Conservation (phyloP, 768 basidiomycete species). For the Cyathus striatus region DNA sequence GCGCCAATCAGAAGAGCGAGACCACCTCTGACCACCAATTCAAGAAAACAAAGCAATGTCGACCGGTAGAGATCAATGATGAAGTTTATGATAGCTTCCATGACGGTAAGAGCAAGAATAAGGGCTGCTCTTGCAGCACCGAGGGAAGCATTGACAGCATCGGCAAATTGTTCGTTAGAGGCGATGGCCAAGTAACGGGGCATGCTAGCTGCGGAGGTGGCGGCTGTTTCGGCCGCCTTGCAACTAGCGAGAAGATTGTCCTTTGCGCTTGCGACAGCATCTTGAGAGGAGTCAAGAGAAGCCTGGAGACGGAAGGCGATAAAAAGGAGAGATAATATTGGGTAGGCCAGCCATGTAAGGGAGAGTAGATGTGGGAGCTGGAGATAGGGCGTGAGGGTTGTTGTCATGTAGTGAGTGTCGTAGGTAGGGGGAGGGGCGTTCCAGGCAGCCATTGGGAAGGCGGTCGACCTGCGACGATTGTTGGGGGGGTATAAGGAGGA, state of each 20-base stretch:
- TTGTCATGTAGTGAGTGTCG: conserved; percentile 30
- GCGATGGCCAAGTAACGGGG: conserved; percentile 85
- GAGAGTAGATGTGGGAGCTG: conserved; percentile 79
- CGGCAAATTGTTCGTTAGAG: conserved; percentile 73
- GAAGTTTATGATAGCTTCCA: conserved; percentile 89
- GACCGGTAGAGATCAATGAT: conserved; percentile 90
- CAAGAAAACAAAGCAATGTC: conserved; percentile 89
- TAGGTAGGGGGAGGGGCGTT: conserved; percentile 52
- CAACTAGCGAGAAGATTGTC: conserved; percentile 77
- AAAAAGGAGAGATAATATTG: conserved; percentile 84
- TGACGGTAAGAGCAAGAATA: conserved; percentile 68
- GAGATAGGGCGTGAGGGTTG: conserved; percentile 74
- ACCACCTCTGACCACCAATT: conserved; percentile 80
- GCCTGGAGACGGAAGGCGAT: conserved; percentile 79
- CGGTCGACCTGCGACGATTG: conserved; percentile 47
- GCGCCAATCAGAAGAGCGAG: conserved; percentile 77
- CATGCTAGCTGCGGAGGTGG: conserved; percentile 78
- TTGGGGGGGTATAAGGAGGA: conserved; percentile 14
- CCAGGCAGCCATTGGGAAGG: conserved; percentile 22
- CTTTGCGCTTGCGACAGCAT: conserved; percentile 66
- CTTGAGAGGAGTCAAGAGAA: conserved; percentile 65
- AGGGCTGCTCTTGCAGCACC: conserved; percentile 72
- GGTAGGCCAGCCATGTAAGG: conserved; percentile 87
- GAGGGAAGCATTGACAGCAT: conserved; percentile 76
- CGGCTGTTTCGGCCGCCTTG: conserved; percentile 77